phyloP scores from a whole-genome alignment of 208 protist species.

The Wallacemonas sp. region DNA sequence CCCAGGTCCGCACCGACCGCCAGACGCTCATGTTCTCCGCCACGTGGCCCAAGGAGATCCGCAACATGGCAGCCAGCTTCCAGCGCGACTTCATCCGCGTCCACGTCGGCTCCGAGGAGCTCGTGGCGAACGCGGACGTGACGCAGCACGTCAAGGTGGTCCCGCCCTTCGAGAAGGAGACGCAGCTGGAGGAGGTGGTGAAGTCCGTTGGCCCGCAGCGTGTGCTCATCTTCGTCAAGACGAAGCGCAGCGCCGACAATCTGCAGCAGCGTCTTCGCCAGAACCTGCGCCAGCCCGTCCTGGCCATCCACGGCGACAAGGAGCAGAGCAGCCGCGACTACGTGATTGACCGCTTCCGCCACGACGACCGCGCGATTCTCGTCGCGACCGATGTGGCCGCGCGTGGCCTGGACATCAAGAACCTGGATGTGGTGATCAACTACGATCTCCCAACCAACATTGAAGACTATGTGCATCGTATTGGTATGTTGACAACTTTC shows the following conservation, averaged over 20 bases:
- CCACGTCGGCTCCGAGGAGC: constrained; percentile 90
- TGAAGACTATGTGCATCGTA: constrained; percentile 98
- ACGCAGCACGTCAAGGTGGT: constrained; percentile 80
- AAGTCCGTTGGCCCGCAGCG: constrained; percentile 56
- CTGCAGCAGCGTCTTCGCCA: constrained; percentile 70
- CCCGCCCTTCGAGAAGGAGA: constrained; percentile 74
- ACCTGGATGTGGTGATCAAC: constrained; percentile 99
- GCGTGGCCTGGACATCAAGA: constrained; percentile 97
- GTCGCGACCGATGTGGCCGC: constrained; percentile 94
- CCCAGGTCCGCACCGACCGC: constrained; percentile 93
- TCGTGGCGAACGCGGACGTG: constrained; percentile 85
- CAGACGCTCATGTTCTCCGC: constrained; percentile 98
- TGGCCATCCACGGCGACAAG: constrained; percentile 93
- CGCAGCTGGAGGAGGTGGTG: constrained; percentile 77
- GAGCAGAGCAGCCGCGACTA: constrained; percentile 90
- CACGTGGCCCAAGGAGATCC: constrained; percentile 93
- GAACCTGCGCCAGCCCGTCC: constrained; percentile 51
- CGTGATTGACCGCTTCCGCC: constrained; percentile 87
- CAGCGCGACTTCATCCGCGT: constrained; percentile 91
- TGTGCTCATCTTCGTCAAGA: constrained; percentile 92
- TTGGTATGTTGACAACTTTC: constrained; percentile 90
- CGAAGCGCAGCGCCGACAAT: constrained; percentile 79
- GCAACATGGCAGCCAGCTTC: constrained; percentile 87
- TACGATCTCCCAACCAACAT: constrained; percentile 99
- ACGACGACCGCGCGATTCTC: constrained; percentile 61